phyloP scores from a whole-genome alignment of 2,329 filamentous ascomycete genomes.

The Hymenoscyphus salicellus region DNA sequence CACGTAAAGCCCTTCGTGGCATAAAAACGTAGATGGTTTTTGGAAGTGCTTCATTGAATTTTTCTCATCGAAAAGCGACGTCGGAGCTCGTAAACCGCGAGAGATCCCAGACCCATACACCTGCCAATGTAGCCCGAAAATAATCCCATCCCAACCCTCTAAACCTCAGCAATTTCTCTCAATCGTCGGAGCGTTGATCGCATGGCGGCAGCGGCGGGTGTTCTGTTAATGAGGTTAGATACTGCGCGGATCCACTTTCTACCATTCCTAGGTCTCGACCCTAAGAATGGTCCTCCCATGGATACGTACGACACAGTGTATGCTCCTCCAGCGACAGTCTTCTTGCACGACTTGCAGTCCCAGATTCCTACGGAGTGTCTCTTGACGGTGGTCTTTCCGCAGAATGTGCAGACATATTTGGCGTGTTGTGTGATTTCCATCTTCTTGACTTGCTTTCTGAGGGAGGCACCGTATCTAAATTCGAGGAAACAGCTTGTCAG shows the following conservation, averaged over 20 bases:
- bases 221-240: conserved; percentile 52
- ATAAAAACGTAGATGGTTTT: conserved; percentile 22
- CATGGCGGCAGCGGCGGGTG: conserved; percentile 88
- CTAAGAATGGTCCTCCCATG: background rate
- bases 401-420: conserved; percentile 97
- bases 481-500: conserved; percentile 23
- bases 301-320: conserved; percentile 91
- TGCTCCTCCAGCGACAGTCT: conserved; percentile 89
- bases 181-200: conserved; percentile 95
- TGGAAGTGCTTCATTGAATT: conserved; percentile 31
- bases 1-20: background rate
- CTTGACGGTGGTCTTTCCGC: conserved; percentile 93
- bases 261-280: background rate
- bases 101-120: conserved; percentile 35
- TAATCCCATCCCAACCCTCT: conserved; percentile 43
- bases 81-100: conserved; percentile 33
- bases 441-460: conserved; percentile 99
- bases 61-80: conserved; percentile 34
- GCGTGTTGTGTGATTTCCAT: conserved; percentile 99
- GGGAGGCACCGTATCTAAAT: conserved; percentile 91
- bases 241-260: background rate
- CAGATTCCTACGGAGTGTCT: conserved; percentile 91
- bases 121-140: conserved; percentile 35
- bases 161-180: conserved; percentile 96
- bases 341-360: conserved; percentile 94